phyloP scores from a whole-genome alignment of 2,329 filamentous ascomycete genomes.

The Alternaria arborescens region DNA sequence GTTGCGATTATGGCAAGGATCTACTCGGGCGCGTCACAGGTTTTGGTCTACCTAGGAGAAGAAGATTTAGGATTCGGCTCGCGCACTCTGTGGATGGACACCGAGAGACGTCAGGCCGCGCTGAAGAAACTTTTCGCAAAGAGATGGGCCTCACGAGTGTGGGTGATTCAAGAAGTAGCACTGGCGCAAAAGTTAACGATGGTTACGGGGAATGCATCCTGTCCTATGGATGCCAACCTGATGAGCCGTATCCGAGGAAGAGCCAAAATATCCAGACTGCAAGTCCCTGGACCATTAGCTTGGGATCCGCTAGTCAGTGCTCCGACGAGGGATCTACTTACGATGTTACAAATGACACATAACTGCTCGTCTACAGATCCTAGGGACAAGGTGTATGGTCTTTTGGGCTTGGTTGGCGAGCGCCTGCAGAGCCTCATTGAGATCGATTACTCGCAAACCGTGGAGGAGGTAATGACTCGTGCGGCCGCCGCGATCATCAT shows the following conservation, averaged over 20 bases:
- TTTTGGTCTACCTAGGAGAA: conserved; percentile 21
- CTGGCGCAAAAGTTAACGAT: conserved; percentile 19
- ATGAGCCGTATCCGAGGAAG: conserved; percentile 20
- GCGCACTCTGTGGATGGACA: conserved; percentile 16
- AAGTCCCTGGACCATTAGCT: conserved; percentile 21
- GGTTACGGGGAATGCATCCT: conserved; percentile 16
- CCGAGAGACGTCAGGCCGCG: conserved; percentile 12
- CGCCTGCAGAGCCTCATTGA: conserved; percentile 17
- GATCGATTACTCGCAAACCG: conserved; percentile 22
- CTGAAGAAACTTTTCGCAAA: conserved; percentile 17
- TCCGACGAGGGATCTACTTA: conserved; percentile 19
- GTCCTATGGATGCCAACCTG: conserved; percentile 12
- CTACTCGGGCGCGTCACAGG: conserved; percentile 20
- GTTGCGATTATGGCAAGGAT: conserved; percentile 28
- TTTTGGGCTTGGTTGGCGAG: conserved; percentile 18
- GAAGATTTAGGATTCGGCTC: conserved; percentile 17
- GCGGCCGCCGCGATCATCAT: conserved; percentile 19
- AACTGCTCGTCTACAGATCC: conserved; percentile 20
- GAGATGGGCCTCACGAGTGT: conserved; percentile 24
- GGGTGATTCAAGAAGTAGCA: conserved; percentile 32
- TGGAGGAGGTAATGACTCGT: conserved; percentile 19
- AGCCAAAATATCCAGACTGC: conserved; percentile 17
- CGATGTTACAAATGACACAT: conserved; percentile 16
- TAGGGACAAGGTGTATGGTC: conserved; percentile 21
- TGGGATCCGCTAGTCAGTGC: conserved; percentile 24